Evolutionary conservation across 768 basidiomycete species (phyloP), one percentile per base, ranked within the genome.

Genomic region (Phanerochaete sordida): DNA sequence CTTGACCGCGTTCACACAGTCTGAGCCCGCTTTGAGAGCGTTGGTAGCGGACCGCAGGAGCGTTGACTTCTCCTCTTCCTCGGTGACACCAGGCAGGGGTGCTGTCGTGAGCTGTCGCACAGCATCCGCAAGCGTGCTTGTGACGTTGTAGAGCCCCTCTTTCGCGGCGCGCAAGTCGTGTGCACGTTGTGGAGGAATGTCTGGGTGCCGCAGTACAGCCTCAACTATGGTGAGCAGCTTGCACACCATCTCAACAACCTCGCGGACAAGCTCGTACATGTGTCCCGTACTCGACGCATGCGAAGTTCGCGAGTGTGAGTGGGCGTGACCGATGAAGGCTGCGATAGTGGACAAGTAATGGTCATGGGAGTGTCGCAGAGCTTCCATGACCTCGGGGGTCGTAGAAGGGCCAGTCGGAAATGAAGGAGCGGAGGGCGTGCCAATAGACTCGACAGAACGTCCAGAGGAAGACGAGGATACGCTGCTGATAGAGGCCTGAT

Each of bases 281-380:
- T 94, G 90, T 1, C 93, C 95, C 16, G 94, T 95, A 61, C 89
- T 93, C 5, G 93, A 92, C 0, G 96, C 93, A 73, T 98, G 95
- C 28, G 92, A 92, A 43, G 84, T 80, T 47, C 92, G 87, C 23
- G 91, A 88, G 77, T 98, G 92, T 16, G 92, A 91, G 68, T 98
- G 96, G 1, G 94, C 91, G 70, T 98, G 95, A 1, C 95, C 96
- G 66, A 99, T 97, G 72, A 99, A 95, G 6, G 95, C 96, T 23
- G 97, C 95, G 69, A 97, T 93, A 21, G 93, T 91, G 4, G 93
- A 96, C 12, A 98, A 79, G 67, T 95, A 90, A 51, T 89, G 84
- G 69, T 97, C 95, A 70, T 97, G 94, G 15, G 91, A 91, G 62
- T 79, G 74, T n/a, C 89, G 85, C 47, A 97, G 80, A 7, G 88